Percentiles rank a stretch among this genome's conserved stretches.
Evolutionary conservation across 768 basidiomycete genomes (phyloP).

Genomic region (Lyophyllum decastes): DNA sequence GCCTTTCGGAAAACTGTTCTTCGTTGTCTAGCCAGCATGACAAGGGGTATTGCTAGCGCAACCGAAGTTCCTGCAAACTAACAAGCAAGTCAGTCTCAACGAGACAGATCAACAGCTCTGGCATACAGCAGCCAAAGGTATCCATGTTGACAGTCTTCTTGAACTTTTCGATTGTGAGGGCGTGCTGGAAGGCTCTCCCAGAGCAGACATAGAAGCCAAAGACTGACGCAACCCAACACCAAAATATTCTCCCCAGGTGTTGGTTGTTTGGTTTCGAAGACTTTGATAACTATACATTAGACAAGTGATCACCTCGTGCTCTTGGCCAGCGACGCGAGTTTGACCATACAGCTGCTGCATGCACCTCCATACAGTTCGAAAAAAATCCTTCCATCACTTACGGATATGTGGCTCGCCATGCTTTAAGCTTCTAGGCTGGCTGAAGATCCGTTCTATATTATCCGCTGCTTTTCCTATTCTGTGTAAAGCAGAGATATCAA

Average conservation of each 20-base stretch:
- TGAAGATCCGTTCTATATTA: background rate
- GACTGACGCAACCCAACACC: background rate
- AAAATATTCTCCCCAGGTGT: background rate
- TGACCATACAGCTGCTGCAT: too few species aligned
- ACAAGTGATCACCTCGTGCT: too few species aligned
- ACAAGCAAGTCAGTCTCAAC: background rate
- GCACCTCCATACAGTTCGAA: too few species aligned
- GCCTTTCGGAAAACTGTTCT: constrained; percentile 22
- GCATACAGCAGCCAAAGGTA: constrained; percentile 19
- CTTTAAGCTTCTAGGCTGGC: background rate
- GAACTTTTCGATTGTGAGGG: background rate
- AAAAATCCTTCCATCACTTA: background rate
- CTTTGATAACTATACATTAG: too few species aligned
- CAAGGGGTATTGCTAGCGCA: constrained; percentile 33
- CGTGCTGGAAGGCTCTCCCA: background rate
- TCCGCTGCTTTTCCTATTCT: background rate
- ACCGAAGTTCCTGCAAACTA: constrained; percentile 24
- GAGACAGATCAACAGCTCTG: background rate
- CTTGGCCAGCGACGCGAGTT: too few species aligned
- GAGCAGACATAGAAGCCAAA: constrained; percentile 4
- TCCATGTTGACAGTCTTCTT: constrained; percentile 17
- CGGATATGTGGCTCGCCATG: background rate
- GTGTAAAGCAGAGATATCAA: too few species aligned
- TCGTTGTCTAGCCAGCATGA: constrained; percentile 35
- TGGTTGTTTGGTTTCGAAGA: constrained; percentile 5